Evolutionary conservation across 352 stramenopile species (phyloP).

Genomic region (Phytophthora sansomeana): DNA sequence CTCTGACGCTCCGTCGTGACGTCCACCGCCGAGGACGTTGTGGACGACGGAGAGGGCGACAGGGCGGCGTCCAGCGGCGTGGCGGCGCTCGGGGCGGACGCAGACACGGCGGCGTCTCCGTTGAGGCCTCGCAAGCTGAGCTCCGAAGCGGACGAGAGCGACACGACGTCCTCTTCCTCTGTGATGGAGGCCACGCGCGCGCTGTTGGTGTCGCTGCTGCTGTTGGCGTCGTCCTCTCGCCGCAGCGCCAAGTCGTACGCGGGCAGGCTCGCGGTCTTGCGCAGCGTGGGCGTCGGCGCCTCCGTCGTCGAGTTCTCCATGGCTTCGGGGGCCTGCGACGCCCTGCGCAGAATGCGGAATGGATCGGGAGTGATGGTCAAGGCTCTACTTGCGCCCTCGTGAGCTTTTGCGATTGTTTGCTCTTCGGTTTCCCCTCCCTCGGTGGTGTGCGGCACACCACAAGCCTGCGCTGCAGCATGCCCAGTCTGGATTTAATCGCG

Average conservation of each 20-base stretch:
- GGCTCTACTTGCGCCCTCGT: slow-evolving; percentile 18
- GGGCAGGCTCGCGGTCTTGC: slow-evolving; percentile 38
- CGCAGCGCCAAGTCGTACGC: slow-evolving; percentile 32
- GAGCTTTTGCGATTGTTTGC: slow-evolving; percentile 25
- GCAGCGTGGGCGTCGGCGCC: slow-evolving; percentile 18
- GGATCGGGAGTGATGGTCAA: slow-evolving; percentile 34
- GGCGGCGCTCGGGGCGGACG: slow-evolving; percentile 42
- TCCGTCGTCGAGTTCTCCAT: slow-evolving; percentile 33
- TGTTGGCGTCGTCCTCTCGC: slow-evolving; percentile 23
- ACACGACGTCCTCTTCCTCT: slow-evolving; percentile 30
- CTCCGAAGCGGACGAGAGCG: slow-evolving; percentile 33
- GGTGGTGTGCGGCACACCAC: neutral
- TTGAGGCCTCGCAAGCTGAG: slow-evolving; percentile 37
- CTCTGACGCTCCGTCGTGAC: slow-evolving; percentile 48
- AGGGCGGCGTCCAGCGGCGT: slow-evolving; percentile 46
- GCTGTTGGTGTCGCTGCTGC: slow-evolving; percentile 29
- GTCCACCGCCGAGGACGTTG: slow-evolving; percentile 50
- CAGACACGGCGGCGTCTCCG: slow-evolving; percentile 30
- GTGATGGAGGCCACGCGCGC: slow-evolving; percentile 33
- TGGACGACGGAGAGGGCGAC: slow-evolving; percentile 52
- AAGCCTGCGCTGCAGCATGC: neutral
- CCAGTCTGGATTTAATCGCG: slow-evolving; percentile 15
- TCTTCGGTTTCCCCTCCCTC: slow-evolving; percentile 19
- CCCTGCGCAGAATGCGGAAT: slow-evolving; percentile 28
- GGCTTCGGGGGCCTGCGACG: neutral